Evolutionary conservation across 192 early-diverging fungal species (phyloP).

Genomic region (Gryganskiella cystojenkinii): DNA sequence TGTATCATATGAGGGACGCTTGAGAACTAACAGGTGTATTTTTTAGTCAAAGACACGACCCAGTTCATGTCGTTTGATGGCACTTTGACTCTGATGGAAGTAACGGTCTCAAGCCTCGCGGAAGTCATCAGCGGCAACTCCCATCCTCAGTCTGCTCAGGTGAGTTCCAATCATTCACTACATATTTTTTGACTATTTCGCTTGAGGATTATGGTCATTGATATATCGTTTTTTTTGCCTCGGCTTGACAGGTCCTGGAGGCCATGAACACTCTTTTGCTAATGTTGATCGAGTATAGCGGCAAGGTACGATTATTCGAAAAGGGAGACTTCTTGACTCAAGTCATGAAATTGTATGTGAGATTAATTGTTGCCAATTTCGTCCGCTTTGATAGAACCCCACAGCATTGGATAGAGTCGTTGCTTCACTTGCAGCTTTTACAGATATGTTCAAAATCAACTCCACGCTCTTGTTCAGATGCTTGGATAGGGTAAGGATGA

Average conservation of each 20-base stretch:
- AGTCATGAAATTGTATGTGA: neutral
- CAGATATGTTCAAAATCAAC: constrained; percentile 45
- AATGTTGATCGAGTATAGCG: constrained; percentile 30
- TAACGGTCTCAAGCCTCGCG: constrained; percentile 32
- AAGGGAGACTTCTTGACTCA: neutral
- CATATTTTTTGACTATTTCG: too few species aligned
- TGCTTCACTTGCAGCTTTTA: constrained; percentile 19
- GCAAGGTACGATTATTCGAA: constrained; percentile 5
- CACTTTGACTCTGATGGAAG: constrained; percentile 37
- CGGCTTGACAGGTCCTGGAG: constrained; percentile 12
- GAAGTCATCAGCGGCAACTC: constrained; percentile 23
- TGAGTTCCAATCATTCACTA: constrained; percentile 4
- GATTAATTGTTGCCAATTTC: neutral
- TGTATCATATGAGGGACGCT: neutral
- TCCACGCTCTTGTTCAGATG: constrained; percentile 34
- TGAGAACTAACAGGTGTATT: neutral
- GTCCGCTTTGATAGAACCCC: constrained; percentile 4
- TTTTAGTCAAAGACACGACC: constrained; percentile 18
- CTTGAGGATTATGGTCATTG: too few species aligned
- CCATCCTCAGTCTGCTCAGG: constrained; percentile 19
- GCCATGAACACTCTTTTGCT: constrained; percentile 32
- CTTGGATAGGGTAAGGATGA: constrained; percentile 31
- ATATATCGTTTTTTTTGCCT: too few species aligned
- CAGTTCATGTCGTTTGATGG: constrained; percentile 36
- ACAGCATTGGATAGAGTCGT: constrained; percentile 17